Base-by-base conservation (phyloP, 2,329 filamentous ascomycete genomes). In the Fusarium irregulare region DNA sequence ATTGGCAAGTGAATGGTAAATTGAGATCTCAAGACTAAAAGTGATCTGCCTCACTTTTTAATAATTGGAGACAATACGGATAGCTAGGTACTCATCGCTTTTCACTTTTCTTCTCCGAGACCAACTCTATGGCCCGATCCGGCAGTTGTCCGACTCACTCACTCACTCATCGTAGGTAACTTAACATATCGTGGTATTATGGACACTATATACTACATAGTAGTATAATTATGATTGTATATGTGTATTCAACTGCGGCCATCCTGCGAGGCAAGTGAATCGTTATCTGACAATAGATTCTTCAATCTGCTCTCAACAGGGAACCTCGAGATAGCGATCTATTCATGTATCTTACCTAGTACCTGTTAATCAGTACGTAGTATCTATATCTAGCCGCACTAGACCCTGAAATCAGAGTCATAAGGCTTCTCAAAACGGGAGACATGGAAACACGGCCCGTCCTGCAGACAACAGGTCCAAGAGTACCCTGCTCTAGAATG, bases 401-500 rank as follows among this genome's bases (percentile, higher is more conserved):
- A 44, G 41, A 44, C 20, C 34, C 34, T 37, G 11, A n/a, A n/a
- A 41, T 10, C 40, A 49, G 10, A 32, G 40, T 41, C 34, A 42
- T n/a, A 32, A 34, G 30, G 34, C 44, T 27, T 40, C n/a, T 28
- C 18, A 23, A 13, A 50, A 18, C 18, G 13, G 23, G n/a, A n/a
- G 41, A 46, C 23, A 68, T 64, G 68, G 69, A 55, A 70, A 32
- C 41, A 53, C 68, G 60, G 65, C 67, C 62, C 67, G 62, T 56
- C 57, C 50, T 57, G 67, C 54, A 71, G 57, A 45, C 47, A 21
- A 13, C 46, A 44, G 34, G 23, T 42, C 60, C 59, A 64, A 64
- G 49, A 70, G 34, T 37, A 37, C 34, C 18, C 34, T 37, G 34
- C 34, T 18, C 34, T 37, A 37, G 34, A 37, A 64, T 64, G 25